phyloP scores from a whole-genome alignment of 768 basidiomycete genomes.

The Clavulina sp. region DNA sequence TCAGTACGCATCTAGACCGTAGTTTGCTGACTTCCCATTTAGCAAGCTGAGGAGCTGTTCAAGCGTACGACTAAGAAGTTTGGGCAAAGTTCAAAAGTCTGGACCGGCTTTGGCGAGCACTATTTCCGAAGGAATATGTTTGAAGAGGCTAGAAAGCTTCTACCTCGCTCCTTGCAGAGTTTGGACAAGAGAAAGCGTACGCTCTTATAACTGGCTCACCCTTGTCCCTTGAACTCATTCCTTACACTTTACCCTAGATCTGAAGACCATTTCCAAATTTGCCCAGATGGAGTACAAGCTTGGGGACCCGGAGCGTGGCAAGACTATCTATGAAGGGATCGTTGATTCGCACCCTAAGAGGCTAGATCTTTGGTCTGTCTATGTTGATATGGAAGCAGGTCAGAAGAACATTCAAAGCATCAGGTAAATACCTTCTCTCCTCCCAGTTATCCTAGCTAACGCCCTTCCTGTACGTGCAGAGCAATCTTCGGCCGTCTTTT shows the following conservation, averaged over 20 bases:
- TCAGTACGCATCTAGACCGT: not conserved
- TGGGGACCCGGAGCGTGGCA: constrained; percentile 87
- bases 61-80: constrained; percentile 87
- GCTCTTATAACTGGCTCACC: constrained; percentile 17
- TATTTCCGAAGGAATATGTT: constrained; percentile 54
- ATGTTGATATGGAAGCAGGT: constrained; percentile 88
- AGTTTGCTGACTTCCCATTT: not conserved
- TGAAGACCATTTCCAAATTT: constrained; percentile 91
- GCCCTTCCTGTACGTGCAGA: constrained; percentile 16
- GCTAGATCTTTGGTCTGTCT: constrained; percentile 90
- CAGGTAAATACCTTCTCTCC: constrained; percentile 33
- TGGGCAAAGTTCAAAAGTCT: constrained; percentile 79
- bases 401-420: constrained; percentile 63
- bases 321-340: constrained; percentile 92
- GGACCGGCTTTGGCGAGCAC: constrained; percentile 77
- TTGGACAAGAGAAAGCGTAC: constrained; percentile 86
- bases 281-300: constrained; percentile 89
- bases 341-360: constrained; percentile 89
- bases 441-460: not conserved
- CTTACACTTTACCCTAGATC: constrained; percentile 34
- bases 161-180: constrained; percentile 77
- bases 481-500: constrained; percentile 81
- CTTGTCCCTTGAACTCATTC: not conserved
- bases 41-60: constrained; percentile 91
- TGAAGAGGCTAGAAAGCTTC: constrained; percentile 68